A percentile compares a stretch with the other conserved stretches of the same genome.
phyloP scores from a whole-genome alignment of 768 basidiomycete genomes.

The Gloeopeniophorella convolvens region DNA sequence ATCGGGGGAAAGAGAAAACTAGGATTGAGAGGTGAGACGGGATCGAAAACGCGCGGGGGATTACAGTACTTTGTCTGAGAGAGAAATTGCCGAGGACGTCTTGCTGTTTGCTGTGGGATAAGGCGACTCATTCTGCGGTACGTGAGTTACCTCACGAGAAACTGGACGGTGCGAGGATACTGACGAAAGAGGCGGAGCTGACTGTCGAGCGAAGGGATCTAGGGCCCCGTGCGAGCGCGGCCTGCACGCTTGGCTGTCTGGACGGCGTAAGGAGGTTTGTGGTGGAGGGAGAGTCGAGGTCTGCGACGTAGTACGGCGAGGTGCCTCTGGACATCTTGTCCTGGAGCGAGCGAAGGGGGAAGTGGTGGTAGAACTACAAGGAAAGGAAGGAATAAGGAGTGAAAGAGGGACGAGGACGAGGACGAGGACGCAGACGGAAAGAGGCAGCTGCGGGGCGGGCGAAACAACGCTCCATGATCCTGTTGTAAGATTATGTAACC shows the following conservation, averaged over 20 bases:
- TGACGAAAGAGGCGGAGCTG: constrained; percentile 39
- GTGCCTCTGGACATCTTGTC: constrained; percentile 24
- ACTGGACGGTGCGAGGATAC: constrained; percentile 18
- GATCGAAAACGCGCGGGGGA: neutral
- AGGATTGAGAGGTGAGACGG: neutral
- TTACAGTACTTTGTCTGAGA: constrained; percentile 26
- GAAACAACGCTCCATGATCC: neutral
- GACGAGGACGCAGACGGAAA: neutral
- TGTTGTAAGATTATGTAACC: constrained; percentile 6
- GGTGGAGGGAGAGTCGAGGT: constrained; percentile 43
- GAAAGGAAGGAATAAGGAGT: neutral
- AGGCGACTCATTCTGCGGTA: constrained; percentile 22
- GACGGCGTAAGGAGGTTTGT: constrained; percentile 43
- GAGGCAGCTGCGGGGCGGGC: neutral
- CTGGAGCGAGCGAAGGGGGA: constrained; percentile 11
- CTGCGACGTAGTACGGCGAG: constrained; percentile 37
- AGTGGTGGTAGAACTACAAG: neutral
- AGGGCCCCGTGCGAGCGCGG: constrained; percentile 38
- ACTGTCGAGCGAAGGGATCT: constrained; percentile 31
- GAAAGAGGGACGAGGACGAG: neutral
- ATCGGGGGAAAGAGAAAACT: constrained; percentile 26
- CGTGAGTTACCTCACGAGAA: neutral
- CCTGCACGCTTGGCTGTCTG: constrained; percentile 31
- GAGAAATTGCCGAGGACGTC: constrained; percentile 20
- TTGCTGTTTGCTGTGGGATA: constrained; percentile 13